phyloP scores from a whole-genome alignment of 2,329 filamentous ascomycete species.

The Aspergillus calidoustus region DNA sequence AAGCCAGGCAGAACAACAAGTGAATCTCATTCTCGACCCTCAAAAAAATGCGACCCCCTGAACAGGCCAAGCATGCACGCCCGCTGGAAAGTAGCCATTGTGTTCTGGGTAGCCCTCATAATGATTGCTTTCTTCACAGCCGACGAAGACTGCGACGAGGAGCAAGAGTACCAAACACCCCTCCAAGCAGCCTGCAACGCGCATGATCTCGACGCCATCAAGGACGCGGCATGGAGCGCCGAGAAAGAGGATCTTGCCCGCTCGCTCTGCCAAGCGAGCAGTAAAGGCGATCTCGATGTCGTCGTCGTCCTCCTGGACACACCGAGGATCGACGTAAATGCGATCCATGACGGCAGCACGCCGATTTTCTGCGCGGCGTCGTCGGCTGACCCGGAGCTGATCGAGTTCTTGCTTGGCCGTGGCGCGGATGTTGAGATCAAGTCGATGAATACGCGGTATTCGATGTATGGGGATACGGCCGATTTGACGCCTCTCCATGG shows the following conservation, averaged over 20 bases:
- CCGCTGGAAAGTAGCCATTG: background rate
- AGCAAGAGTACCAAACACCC: background rate
- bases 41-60: background rate
- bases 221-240: slow-evolving; percentile 5
- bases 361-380: slow-evolving; percentile 15
- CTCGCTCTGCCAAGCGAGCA: slow-evolving; percentile 18
- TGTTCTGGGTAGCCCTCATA: background rate
- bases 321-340: slow-evolving; percentile 16
- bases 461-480: background rate
- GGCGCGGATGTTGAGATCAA: slow-evolving; percentile 5
- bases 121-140: background rate
- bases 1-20: background rate
- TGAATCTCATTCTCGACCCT: background rate
- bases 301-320: slow-evolving; percentile 9
- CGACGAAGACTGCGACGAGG: background rate
- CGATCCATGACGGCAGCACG: slow-evolving; percentile 12
- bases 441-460: background rate
- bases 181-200: slow-evolving; percentile 15
- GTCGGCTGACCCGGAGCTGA: background rate
- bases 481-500: slow-evolving; percentile 9
- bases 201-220: slow-evolving; percentile 13
- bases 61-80: background rate
- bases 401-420: slow-evolving; percentile 17
- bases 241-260: slow-evolving; percentile 11
- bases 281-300: background rate